Percentiles rank a stretch among this genome's conserved stretches.
phyloP scores from a whole-genome alignment of 1,284 basidiomycete species.

The Apiotrichum akiyoshidainum region DNA sequence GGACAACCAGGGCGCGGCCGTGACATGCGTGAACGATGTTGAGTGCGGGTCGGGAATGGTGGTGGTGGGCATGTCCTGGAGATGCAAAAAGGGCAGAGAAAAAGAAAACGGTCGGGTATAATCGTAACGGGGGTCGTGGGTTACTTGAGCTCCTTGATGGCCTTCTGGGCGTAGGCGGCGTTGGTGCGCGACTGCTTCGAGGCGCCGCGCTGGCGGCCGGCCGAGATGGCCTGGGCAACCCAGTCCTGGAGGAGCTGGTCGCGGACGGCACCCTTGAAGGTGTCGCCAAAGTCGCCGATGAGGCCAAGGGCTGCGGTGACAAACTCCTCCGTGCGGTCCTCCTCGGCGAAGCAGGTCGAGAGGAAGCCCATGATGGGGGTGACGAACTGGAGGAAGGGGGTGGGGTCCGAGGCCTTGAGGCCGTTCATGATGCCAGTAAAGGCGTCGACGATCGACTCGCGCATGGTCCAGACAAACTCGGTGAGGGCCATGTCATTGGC shows the following conservation, averaged over 20 bases:
- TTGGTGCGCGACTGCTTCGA: conserved; percentile 54
- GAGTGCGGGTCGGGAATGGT: conserved; percentile 12
- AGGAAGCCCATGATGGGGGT: conserved; percentile 76
- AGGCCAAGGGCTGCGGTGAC: conserved; percentile 75
- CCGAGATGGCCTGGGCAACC: conserved; percentile 73
- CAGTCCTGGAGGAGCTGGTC: conserved; percentile 73
- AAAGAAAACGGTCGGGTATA: conserved; percentile 15
- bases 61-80: conserved; percentile 13
- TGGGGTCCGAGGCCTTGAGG: conserved; percentile 68
- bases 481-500: conserved; percentile 55
- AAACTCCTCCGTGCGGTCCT: conserved; percentile 71
- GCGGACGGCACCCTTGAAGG: conserved; percentile 76
- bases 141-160: conserved; percentile 38
- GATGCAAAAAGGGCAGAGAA: conserved; percentile 11
- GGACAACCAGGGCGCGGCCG: conserved; percentile 49
- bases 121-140: neutral
- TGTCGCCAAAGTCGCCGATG: conserved; percentile 87
- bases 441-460: conserved; percentile 94
- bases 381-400: conserved; percentile 66
- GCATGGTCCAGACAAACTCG: conserved; percentile 85
- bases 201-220: conserved; percentile 54
- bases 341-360: conserved; percentile 73
- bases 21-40: conserved; percentile 17
- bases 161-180: conserved; percentile 58
- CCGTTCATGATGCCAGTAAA: conserved; percentile 93